Conservation (phyloP, 2,329 filamentous ascomycete genomes). For the Helminthosporium solani region DNA sequence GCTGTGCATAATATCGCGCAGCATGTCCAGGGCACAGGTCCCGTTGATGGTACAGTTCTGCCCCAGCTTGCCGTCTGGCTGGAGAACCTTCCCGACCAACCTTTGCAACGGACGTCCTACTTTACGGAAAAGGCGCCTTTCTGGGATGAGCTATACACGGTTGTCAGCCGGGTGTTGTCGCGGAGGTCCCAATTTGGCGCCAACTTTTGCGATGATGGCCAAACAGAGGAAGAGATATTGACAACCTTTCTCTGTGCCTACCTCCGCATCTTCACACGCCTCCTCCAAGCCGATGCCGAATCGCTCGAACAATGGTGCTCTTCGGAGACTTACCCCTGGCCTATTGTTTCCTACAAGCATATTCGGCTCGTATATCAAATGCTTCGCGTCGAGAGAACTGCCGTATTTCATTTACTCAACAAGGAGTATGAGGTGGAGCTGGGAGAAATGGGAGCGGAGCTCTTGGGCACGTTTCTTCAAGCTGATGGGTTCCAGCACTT, state of each 20-base stretch:
- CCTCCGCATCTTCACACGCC: slow-evolving; percentile 24
- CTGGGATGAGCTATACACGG: slow-evolving; percentile 36
- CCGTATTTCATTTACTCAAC: slow-evolving; percentile 27
- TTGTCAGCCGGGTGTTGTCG: slow-evolving; percentile 29
- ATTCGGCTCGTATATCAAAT: slow-evolving; percentile 26
- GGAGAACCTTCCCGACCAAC: slow-evolving; percentile 25
- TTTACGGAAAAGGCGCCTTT: slow-evolving; percentile 31
- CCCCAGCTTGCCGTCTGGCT: slow-evolving; percentile 31
- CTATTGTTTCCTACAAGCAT: slow-evolving; percentile 33
- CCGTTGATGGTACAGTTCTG: slow-evolving; percentile 26
- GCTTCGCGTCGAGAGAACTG: slow-evolving; percentile 24
- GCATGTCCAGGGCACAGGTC: slow-evolving; percentile 23
- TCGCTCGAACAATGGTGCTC: slow-evolving; percentile 19
- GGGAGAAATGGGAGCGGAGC: slow-evolving; percentile 16
- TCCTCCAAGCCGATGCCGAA: slow-evolving; percentile 28
- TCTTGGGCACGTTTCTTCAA: slow-evolving; percentile 28
- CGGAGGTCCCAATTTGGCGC: slow-evolving; percentile 35
- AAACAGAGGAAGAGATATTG: slow-evolving; percentile 26
- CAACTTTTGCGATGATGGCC: slow-evolving; percentile 21
- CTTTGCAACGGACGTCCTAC: slow-evolving; percentile 20
- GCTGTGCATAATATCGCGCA: slow-evolving; percentile 25
- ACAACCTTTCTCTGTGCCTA: slow-evolving; percentile 32
- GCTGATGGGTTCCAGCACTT: slow-evolving; percentile 29
- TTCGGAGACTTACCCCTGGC: slow-evolving; percentile 17
- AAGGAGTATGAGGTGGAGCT: slow-evolving; percentile 30